Percentiles rank a stretch among this genome's conserved stretches.
phyloP scores from a whole-genome alignment of 176 grass and related monocot species.

The Pontederia crassipes region DNA sequence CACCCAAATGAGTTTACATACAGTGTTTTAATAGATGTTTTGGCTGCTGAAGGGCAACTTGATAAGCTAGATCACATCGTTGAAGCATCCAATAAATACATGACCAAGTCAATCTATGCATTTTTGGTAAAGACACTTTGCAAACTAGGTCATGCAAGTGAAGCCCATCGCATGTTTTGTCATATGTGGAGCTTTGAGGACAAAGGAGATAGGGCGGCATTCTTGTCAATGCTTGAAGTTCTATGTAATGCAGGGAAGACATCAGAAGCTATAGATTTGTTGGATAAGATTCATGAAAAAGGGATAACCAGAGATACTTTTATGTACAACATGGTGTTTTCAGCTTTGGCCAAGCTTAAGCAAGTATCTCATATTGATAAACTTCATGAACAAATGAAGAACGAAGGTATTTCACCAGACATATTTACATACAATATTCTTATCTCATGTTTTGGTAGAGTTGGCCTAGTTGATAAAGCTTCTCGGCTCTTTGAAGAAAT shows the following conservation, averaged over 20 bases:
- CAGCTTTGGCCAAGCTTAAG: constrained; percentile 78
- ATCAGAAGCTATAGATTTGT: constrained; percentile 72
- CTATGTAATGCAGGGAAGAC: constrained; percentile 84
- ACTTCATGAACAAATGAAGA: constrained; percentile 76
- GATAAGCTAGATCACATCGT: constrained; percentile 63
- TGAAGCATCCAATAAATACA: constrained; percentile 41
- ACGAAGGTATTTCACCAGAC: constrained; percentile 56
- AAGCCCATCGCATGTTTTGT: constrained; percentile 84
- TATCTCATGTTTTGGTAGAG: constrained; percentile 83
- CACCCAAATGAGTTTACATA: constrained; percentile 81
- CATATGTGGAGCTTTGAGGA: constrained; percentile 73
- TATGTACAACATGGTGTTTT: constrained; percentile 94
- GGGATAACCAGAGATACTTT: constrained; percentile 54
- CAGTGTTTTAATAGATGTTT: constrained; percentile 52
- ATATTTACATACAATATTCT: constrained; percentile 96
- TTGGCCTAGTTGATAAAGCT: constrained; percentile 73
- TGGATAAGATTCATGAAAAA: constrained; percentile 75
- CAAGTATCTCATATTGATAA: constrained; percentile 53
- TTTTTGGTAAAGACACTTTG: constrained; percentile 71
- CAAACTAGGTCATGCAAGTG: constrained; percentile 74
- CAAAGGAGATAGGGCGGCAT: constrained; percentile 63
- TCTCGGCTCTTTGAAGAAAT: constrained; percentile 74
- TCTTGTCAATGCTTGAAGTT: constrained; percentile 78
- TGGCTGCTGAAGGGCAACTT: constrained; percentile 56
- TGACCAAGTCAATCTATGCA: constrained; percentile 57